Base-by-base conservation (phyloP, 257 asterid species). In the Anisodus tanguticus region DNA sequence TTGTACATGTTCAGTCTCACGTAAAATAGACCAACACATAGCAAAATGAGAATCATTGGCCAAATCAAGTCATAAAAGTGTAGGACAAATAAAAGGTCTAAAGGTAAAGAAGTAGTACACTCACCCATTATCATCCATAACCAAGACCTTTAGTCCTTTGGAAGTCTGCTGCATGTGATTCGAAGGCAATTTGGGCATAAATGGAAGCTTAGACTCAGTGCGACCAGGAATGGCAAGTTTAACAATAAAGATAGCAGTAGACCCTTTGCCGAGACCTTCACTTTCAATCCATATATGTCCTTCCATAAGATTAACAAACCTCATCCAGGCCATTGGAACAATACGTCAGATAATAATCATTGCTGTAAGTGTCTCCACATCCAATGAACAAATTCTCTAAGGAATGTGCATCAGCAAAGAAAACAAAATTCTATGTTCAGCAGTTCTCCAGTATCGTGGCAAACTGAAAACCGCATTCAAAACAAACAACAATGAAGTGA, bases 241-340 rank as follows among this genome's bases (percentile, higher is more conserved):
- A 49, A 94, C 93, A 58, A 92, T 87, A 77, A 95, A 90, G 87
- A 88, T 89, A 17, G 95, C 95, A 7, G 97, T 94, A 35, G 95
- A 87, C 80, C 99, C 99, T 90, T 93, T 92, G 71, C 99, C 97
- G 39, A 88, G 90, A 70, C 99, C 99, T 87, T 96, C 99, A 88
- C 99, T 96, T 86, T 96, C 98, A 43, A 96, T 88, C 95, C 97
- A 90, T 89, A 96, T 93, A 55, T 94, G 95, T 84, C 99, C 98
- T 79, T 93, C 99, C 98, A 94, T 96, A 83, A 94, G 97, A 90
- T 93, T 93, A 37, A 96, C 97, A 87, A 94, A 94, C 93, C 99
- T 96, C 90, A 31, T 62, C 39, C 59, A 64, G 60, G 60, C 55
- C 58, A 15, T 62, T 6, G n/a, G 19, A 81, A 19, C 74, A 62